Percentiles rank a stretch among this genome's conserved stretches.
These are phyloP conservation scores for Fomitiporia mediterranea DNA, from an alignment of 1,284 basidiomycete genomes.

Conservation along the genomic window DNA sequence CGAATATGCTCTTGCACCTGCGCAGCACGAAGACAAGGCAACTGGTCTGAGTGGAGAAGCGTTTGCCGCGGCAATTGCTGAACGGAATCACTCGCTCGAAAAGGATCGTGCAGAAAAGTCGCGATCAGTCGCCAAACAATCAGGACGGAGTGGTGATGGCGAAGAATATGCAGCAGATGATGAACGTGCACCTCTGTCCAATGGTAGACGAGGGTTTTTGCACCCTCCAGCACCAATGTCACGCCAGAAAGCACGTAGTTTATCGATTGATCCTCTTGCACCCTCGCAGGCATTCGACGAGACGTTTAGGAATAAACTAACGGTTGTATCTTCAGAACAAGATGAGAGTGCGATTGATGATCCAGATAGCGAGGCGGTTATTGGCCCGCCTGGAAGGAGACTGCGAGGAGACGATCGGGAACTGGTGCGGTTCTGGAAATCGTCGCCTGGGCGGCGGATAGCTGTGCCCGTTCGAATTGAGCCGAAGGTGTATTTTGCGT, in stretches of 20 bases:
- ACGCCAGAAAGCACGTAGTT: slow-evolving; percentile 25
- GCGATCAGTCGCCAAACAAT: slow-evolving; percentile 15
- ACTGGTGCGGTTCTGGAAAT: slow-evolving; percentile 72
- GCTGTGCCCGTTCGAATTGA: slow-evolving; percentile 92
- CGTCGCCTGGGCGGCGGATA: slow-evolving; percentile 86
- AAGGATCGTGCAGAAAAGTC: slow-evolving; percentile 20
- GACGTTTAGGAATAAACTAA: slow-evolving; percentile 62
- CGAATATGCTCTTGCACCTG: slow-evolving; percentile 59
- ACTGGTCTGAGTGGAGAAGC: slow-evolving; percentile 70
- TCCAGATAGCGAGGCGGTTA: slow-evolving; percentile 33
- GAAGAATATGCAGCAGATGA: slow-evolving; percentile 34
- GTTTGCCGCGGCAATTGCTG: slow-evolving; percentile 75
- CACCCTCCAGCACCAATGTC: slow-evolving; percentile 22
- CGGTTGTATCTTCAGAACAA: slow-evolving; percentile 25
- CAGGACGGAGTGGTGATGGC: slow-evolving; percentile 26
- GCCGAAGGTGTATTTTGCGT: slow-evolving; percentile 97
- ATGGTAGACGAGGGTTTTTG: slow-evolving; percentile 24
- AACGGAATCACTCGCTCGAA: slow-evolving; percentile 68
- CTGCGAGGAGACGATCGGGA: slow-evolving; percentile 43
- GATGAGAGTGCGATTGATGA: slow-evolving; percentile 23
- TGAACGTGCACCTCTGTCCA: slow-evolving; percentile 41
- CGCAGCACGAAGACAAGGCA: slow-evolving; percentile 74
- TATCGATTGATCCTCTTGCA: slow-evolving; percentile 83
- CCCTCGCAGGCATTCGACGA: slow-evolving; percentile 80
- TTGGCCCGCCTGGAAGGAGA: slow-evolving; percentile 22